Evolutionary conservation across 2,329 filamentous ascomycete genomes (phyloP).

Genomic region (Phialemoniopsis sp.): DNA sequence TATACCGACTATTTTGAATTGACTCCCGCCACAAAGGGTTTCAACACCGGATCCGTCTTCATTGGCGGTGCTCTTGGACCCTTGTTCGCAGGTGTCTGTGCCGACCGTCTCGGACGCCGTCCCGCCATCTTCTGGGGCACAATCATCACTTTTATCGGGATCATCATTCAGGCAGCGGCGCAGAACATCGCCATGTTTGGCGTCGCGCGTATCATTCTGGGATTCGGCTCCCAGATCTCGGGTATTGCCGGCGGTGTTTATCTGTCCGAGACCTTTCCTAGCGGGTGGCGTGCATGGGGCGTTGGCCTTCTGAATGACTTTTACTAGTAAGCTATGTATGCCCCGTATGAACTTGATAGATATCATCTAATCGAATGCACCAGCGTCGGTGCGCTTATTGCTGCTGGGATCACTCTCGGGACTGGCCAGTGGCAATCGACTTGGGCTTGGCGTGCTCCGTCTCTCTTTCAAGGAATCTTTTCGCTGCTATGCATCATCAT

Average conservation of each 20-base stretch:
- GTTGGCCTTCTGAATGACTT: slow-evolving; percentile 28
- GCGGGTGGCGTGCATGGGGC: slow-evolving; percentile 37
- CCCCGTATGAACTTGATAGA: not conserved
- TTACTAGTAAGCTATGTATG: slow-evolving; percentile 17
- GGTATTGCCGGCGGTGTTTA: slow-evolving; percentile 40
- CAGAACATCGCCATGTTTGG: slow-evolving; percentile 50
- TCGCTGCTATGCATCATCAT: slow-evolving; percentile 26
- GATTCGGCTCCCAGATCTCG: slow-evolving; percentile 36
- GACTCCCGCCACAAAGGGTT: slow-evolving; percentile 43
- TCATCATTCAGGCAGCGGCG: slow-evolving; percentile 40
- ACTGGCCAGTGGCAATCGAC: slow-evolving; percentile 32
- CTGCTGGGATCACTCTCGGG: slow-evolving; percentile 40
- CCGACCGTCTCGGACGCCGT: slow-evolving; percentile 37
- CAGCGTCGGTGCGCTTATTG: slow-evolving; percentile 34
- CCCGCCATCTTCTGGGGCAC: slow-evolving; percentile 35
- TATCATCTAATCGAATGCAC: too few species aligned
- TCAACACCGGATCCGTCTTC: slow-evolving; percentile 54
- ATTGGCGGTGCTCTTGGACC: slow-evolving; percentile 44
- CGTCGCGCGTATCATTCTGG: slow-evolving; percentile 39
- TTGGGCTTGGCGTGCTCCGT: slow-evolving; percentile 37
- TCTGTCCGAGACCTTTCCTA: slow-evolving; percentile 43
- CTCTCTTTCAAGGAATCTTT: slow-evolving; percentile 27
- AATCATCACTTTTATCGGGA: slow-evolving; percentile 35
- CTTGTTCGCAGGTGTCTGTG: slow-evolving; percentile 33
- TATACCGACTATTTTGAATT: slow-evolving; percentile 54